These are phyloP conservation scores for Aegilops longissima DNA, from an alignment of 176 grass and related monocot species.

Conservation along the genomic window DNA sequence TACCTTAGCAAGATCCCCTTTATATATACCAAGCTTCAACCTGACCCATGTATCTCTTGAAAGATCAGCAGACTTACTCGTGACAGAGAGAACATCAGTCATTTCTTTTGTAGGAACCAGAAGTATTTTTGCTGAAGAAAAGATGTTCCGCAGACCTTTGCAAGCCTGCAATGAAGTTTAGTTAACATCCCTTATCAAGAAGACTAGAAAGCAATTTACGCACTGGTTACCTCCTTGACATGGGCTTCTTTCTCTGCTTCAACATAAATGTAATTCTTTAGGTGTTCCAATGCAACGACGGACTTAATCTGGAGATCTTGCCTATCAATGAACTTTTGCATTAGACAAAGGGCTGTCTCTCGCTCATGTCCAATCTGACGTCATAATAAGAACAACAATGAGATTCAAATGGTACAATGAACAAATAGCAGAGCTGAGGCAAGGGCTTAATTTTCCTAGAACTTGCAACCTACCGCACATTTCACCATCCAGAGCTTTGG, in stretches of 20 bases:
- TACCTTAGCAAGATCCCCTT: constrained; percentile 93
- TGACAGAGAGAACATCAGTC: constrained; percentile 72
- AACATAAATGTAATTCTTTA: constrained; percentile 89
- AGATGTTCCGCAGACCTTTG: constrained; percentile 71
- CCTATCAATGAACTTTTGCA: constrained; percentile 85
- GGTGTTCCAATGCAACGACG: constrained; percentile 66
- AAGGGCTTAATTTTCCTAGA: constrained; percentile 5
- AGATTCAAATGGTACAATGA: constrained; percentile 23
- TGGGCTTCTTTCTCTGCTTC: constrained; percentile 85
- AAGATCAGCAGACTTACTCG: constrained; percentile 73
- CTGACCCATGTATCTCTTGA: constrained; percentile 74
- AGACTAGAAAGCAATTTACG: constrained; percentile 27
- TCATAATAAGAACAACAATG: constrained; percentile 30
- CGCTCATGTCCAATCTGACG: constrained; percentile 77
- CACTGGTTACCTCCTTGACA: constrained; percentile 66
- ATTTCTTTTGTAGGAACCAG: constrained; percentile 78
- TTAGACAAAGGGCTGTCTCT: constrained; percentile 64
- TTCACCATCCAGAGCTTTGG: constrained; percentile 98
- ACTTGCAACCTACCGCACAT: constrained; percentile 59
- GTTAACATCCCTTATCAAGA: neutral
- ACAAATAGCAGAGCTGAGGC: constrained; percentile 8
- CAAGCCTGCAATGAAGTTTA: constrained; percentile 57
- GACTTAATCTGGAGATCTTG: constrained; percentile 67
- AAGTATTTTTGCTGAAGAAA: constrained; percentile 60
- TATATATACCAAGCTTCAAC: constrained; percentile 77